phyloP scores from a whole-genome alignment of 768 basidiomycete genomes.

The Calocybe cyanea region DNA sequence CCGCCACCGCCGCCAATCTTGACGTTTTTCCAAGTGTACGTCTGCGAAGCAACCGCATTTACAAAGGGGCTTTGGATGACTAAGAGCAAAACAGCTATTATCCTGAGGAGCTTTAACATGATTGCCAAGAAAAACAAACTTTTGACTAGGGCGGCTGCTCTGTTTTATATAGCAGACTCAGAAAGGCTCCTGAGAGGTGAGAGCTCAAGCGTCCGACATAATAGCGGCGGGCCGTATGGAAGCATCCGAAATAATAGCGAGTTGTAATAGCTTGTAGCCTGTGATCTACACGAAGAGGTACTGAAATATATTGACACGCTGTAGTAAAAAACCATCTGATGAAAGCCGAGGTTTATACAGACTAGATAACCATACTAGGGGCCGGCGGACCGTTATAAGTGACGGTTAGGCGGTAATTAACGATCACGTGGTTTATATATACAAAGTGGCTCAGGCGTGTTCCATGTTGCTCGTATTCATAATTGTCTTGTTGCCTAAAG shows the following conservation, averaged over 20 bases:
- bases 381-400: too few relatives aligned
- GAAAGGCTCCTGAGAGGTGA: too few relatives aligned
- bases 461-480: too few relatives aligned
- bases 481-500: neutral
- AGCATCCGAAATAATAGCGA: constrained; percentile 22
- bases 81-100: constrained; percentile 28
- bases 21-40: constrained; percentile 62
- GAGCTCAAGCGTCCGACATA: constrained; percentile 14
- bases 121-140: constrained; percentile 4
- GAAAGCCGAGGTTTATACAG: constrained; percentile 16
- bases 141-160: neutral
- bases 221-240: constrained; percentile 16
- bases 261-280: neutral
- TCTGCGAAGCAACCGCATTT: constrained; percentile 40
- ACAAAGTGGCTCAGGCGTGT: too few relatives aligned
- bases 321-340: neutral
- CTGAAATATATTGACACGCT: neutral
- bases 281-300: neutral
- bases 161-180: neutral
- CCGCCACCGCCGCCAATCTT: constrained; percentile 48
- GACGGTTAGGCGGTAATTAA: too few relatives aligned
- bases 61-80: constrained; percentile 24
- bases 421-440: too few relatives aligned
- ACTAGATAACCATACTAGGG: too few relatives aligned
- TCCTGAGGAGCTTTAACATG: constrained; percentile 30